Base-by-base conservation (phyloP, 306 rosid genomes). In the Citrullus colocynthis region DNA sequence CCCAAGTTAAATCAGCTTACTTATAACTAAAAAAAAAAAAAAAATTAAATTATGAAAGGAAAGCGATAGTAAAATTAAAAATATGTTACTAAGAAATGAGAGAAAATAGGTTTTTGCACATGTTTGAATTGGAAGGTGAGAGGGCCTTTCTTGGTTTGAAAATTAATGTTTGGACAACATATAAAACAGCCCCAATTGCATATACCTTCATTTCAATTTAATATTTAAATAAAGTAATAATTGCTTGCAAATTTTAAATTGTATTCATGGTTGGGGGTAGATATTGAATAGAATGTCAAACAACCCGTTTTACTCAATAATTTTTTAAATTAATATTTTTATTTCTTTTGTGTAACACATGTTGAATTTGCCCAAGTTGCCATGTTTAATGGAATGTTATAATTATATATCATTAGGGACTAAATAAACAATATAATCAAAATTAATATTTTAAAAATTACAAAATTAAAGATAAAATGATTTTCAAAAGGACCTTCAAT, bases 241-340 rank as follows among this genome's bases (percentile, higher is more conserved):
- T 72, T 72, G 60, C 42, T 72, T 72, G 60, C 77, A 72, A 72
- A 49, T 72, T 72, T 72, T 15, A 72, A 72, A 72, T 72, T 49
- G 60, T 72, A 42, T 72, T 49, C 13, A 49, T 48, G 7, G 14
- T 28, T 72, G 76, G 42, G 75, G 42, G 76, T 72, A 49, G 77
- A 72, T 72, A 49, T 72, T 72, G 77, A 72, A 72, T 72, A 1
- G 13, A 64, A 32, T 49, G 58, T 30, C 76, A 48, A 72, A 15
- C 59, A 6, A 48, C 48, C 14, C 39, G 48, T 71, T 70, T 42
- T 15, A 65, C 24, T 64, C 49, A 2, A 0, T 64, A 16, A 8
- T 52, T 52, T 34, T 32, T 32, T 32, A 32, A 32, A 32, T 14
- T 71, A 6, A 48, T 24, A 24, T 41, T 9, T 66, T 9, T 67